phyloP scores from a whole-genome alignment of 139 green algal species.

The Pleodorina starrii region DNA sequence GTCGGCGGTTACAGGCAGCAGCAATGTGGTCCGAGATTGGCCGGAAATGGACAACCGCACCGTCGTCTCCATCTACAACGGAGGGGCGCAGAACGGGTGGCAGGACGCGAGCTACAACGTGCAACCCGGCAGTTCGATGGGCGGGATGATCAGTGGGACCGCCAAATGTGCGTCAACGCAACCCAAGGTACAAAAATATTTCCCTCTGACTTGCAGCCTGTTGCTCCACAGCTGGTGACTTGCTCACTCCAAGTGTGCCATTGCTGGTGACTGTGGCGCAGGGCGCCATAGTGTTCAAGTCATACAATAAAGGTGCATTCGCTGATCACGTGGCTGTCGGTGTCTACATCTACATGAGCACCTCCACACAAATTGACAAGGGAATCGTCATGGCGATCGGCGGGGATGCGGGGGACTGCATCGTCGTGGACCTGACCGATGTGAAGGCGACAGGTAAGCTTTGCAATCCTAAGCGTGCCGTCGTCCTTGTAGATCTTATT shows the following conservation, averaged over 20 bases:
- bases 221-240: background rate
- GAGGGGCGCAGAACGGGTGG: slow-evolving; percentile 4
- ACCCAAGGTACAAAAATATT: slow-evolving; percentile 29
- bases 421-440: background rate
- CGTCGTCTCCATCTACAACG: background rate
- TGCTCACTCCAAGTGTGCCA: background rate
- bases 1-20: background rate
- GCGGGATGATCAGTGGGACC: background rate
- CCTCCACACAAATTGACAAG: background rate
- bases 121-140: slow-evolving; percentile 1
- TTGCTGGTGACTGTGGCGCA: background rate
- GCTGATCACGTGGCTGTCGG: slow-evolving; percentile 18
- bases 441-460: slow-evolving; percentile 22
- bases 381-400: background rate
- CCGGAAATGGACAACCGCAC: background rate
- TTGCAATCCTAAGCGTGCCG: too few species aligned
- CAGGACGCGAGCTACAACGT: slow-evolving; percentile 10
- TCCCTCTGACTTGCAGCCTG: background rate
- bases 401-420: slow-evolving; percentile 2
- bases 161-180: slow-evolving; percentile 29
- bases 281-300: slow-evolving; percentile 49
- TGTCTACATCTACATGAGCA: slow-evolving; percentile 46
- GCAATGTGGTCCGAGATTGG: background rate
- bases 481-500: too few species aligned
- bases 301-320: background rate